phyloP scores from a whole-genome alignment of 2,329 filamentous ascomycete species.

The Thyridium curvatum region DNA sequence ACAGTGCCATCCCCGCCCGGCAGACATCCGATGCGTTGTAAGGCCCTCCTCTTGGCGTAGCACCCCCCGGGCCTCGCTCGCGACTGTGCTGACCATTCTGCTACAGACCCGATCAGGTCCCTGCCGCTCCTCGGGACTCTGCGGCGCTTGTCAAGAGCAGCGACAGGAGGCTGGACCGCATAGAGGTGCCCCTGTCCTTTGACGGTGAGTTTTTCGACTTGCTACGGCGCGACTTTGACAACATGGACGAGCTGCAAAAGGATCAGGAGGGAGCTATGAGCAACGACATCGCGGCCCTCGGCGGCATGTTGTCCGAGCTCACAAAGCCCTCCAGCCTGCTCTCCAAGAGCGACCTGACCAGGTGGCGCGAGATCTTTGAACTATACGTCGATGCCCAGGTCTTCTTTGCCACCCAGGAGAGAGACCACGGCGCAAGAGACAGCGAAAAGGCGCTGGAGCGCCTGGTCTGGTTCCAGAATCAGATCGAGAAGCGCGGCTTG shows the following conservation, averaged over 20 bases:
- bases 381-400: slow-evolving; percentile 73
- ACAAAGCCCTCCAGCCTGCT: slow-evolving; percentile 52
- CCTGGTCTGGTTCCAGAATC: slow-evolving; percentile 65
- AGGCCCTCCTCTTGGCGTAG: too few relatives aligned
- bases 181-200: slow-evolving; percentile 73
- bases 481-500: slow-evolving; percentile 55
- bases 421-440: slow-evolving; percentile 60
- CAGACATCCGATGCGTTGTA: too few relatives aligned
- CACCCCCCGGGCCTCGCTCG: too few relatives aligned
- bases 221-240: slow-evolving; percentile 64
- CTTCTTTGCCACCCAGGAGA: slow-evolving; percentile 75
- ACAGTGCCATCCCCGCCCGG: too few relatives aligned
- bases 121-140: slow-evolving; percentile 1
- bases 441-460: slow-evolving; percentile 60
- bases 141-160: neutral
- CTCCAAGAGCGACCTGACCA: slow-evolving; percentile 57
- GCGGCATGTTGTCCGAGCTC: slow-evolving; percentile 56
- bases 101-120: too few relatives aligned
- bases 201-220: slow-evolving; percentile 76
- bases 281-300: slow-evolving; percentile 56
- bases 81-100: too few relatives aligned
- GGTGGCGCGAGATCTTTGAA: slow-evolving; percentile 77
- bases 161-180: slow-evolving; percentile 20
- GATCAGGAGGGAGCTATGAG: slow-evolving; percentile 60
- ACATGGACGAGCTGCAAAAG: slow-evolving; percentile 61